A percentile compares a stretch with the other conserved stretches of the same genome.
Evolutionary conservation across 495 filamentous ascomycete species (phyloP).

Genomic region (Parathielavia appendiculata): DNA sequence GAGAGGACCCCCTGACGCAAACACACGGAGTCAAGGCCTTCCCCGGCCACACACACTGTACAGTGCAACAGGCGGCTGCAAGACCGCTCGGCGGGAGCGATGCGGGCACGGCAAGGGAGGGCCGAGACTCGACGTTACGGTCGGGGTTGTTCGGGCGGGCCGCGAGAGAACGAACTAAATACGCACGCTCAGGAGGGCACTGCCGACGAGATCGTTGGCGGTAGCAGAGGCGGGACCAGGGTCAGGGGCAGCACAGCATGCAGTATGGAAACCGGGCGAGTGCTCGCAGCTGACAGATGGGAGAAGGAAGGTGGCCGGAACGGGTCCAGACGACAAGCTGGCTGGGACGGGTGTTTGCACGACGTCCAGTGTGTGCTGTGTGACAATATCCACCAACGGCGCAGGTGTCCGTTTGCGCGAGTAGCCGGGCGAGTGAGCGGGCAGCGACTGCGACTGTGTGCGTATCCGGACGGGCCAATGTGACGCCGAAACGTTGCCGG

Average conservation of each 20-base stretch:
- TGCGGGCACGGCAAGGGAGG: constrained; percentile 21
- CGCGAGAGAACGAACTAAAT: constrained; percentile 20
- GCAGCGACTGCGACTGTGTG: constrained; percentile 15
- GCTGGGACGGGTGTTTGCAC: constrained; percentile 22
- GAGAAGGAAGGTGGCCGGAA: neutral
- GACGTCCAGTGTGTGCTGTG: constrained; percentile 18
- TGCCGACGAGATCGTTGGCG: neutral
- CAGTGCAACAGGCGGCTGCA: constrained; percentile 28
- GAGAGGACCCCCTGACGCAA: constrained; percentile 27
- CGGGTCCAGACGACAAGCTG: constrained; percentile 3
- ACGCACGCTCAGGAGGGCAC: constrained; percentile 4
- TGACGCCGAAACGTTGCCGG: constrained; percentile 24
- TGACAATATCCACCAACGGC: constrained; percentile 27
- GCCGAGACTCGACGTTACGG: constrained; percentile 22
- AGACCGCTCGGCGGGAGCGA: constrained; percentile 26
- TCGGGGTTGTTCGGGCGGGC: constrained; percentile 18
- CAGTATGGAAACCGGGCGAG: constrained; percentile 6
- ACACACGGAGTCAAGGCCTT: constrained; percentile 17
- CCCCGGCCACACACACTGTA: constrained; percentile 24
- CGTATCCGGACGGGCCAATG: constrained; percentile 21
- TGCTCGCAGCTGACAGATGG: neutral
- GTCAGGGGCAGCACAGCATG: constrained; percentile 13
- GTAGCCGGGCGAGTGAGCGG: constrained; percentile 18
- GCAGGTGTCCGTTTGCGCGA: constrained; percentile 28
- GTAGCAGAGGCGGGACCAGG: constrained; percentile 6